These are phyloP conservation scores for Acer negundo DNA, from an alignment of 345 rosid genomes.

Conservation along the genomic window DNA sequence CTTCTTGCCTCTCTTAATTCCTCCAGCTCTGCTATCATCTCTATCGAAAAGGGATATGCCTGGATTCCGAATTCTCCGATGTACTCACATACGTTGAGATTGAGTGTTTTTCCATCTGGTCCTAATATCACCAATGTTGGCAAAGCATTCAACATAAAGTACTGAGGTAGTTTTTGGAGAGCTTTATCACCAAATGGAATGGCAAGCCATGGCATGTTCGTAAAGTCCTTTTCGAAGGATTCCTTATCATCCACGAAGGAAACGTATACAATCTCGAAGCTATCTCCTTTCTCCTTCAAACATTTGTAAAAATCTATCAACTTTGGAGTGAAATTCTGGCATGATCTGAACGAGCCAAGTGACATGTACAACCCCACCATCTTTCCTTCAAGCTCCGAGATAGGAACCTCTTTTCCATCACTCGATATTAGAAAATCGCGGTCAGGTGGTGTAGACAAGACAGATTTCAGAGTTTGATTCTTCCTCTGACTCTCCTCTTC, in stretches of 20 bases:
- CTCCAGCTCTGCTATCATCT: slow-evolving; percentile 35
- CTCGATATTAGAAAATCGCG: slow-evolving; percentile 29
- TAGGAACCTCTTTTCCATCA: slow-evolving; percentile 27
- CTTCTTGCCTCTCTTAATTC: slow-evolving; percentile 32
- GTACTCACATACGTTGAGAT: slow-evolving; percentile 32
- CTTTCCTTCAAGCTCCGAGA: slow-evolving; percentile 46
- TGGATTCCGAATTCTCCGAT: slow-evolving; percentile 34
- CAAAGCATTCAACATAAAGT: slow-evolving; percentile 31
- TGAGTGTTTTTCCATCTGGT: slow-evolving; percentile 38
- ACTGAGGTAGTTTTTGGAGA: slow-evolving; percentile 25
- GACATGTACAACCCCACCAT: slow-evolving; percentile 34
- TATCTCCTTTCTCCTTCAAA: slow-evolving; percentile 35
- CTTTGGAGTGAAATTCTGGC: slow-evolving; percentile 27
- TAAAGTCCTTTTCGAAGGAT: slow-evolving; percentile 25
- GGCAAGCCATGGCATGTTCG: slow-evolving; percentile 39
- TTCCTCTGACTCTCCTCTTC: slow-evolving; percentile 27
- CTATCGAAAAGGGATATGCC: slow-evolving; percentile 47
- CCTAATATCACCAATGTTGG: slow-evolving; percentile 44
- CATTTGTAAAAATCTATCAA: slow-evolving; percentile 30
- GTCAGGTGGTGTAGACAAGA: slow-evolving; percentile 22
- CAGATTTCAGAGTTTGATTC: slow-evolving; percentile 30
- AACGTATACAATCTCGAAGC: slow-evolving; percentile 36
- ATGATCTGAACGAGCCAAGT: slow-evolving; percentile 17
- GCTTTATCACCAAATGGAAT: slow-evolving; percentile 36
- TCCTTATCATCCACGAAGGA: slow-evolving; percentile 34